phyloP scores from a whole-genome alignment of 164 flowering plant genomes.

The Buxus sempervirens region DNA sequence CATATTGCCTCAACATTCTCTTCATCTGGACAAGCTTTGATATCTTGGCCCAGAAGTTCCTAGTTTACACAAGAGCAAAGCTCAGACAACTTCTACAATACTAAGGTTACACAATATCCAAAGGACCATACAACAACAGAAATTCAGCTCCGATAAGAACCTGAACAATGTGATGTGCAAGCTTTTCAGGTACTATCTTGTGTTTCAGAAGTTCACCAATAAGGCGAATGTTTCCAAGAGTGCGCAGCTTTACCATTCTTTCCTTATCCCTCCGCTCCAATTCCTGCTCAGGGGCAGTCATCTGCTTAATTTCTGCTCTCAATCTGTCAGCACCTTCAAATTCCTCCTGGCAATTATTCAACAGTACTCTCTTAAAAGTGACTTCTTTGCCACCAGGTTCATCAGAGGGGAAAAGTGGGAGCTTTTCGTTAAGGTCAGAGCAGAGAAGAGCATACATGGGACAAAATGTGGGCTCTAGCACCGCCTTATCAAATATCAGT shows the following conservation, averaged over 20 bases:
- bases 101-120: not conserved
- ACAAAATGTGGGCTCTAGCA: constrained; percentile 95
- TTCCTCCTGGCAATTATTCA: constrained; percentile 94
- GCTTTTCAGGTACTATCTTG: constrained; percentile 91
- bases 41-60: constrained; percentile 84
- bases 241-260: constrained; percentile 75
- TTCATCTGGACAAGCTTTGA: constrained; percentile 73
- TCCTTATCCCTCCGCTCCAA: constrained; percentile 83
- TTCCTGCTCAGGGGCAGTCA: constrained; percentile 92
- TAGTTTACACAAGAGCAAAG: constrained; percentile 23
- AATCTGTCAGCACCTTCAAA: constrained; percentile 87
- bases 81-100: not conserved
- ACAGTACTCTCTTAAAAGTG: constrained; percentile 81
- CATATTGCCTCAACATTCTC: constrained; percentile 98
- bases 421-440: constrained; percentile 83
- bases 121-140: not conserved
- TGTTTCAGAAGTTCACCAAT: constrained; percentile 97
- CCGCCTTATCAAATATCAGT: constrained; percentile 91
- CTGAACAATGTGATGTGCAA: constrained; percentile 95
- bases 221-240: constrained; percentile 92
- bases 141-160: constrained; percentile 25
- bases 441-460: constrained; percentile 92
- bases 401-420: constrained; percentile 86
- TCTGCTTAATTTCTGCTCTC: constrained; percentile 71
- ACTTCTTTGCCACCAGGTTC: constrained; percentile 80